Conservation (phyloP, 495 filamentous ascomycete genomes). For the Aspergillus coremiiformis region DNA sequence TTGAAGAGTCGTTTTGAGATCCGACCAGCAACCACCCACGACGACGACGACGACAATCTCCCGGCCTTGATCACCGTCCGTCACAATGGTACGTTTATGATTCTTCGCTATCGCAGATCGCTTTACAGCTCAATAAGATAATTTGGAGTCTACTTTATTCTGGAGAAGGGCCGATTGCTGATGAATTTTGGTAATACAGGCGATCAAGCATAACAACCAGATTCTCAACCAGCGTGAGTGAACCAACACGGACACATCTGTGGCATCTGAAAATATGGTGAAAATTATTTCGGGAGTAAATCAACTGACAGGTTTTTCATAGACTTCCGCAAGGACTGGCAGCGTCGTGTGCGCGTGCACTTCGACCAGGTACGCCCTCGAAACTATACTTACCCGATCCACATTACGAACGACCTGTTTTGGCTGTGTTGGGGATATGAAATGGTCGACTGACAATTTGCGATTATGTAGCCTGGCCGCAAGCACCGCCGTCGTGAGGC, state of each 20-base stretch:
- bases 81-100: conserved; percentile 53
- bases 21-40: conserved; percentile 47
- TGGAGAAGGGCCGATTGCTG: conserved; percentile 12
- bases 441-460: conserved; percentile 25
- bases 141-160: neutral
- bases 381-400: conserved; percentile 18
- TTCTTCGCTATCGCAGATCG: conserved; percentile 2
- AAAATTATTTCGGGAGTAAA: conserved; percentile 12
- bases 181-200: conserved; percentile 44
- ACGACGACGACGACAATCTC: conserved; percentile 41
- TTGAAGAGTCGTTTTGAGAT: conserved; percentile 34
- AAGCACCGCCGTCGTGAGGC: conserved; percentile 86
- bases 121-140: conserved; percentile 2
- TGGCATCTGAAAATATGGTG: neutral
- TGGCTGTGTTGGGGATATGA: neutral
- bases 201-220: conserved; percentile 99
- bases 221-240: conserved; percentile 92
- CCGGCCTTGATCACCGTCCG: conserved; percentile 54
- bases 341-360: conserved; percentile 93
- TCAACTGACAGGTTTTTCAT: conserved; percentile 27
- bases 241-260: conserved; percentile 10
- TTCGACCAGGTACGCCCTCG: conserved; percentile 87
- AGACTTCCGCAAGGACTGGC: conserved; percentile 99
- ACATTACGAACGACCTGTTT: conserved; percentile 11
- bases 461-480: conserved; percentile 68